Evolutionary conservation across 192 early-diverging fungal genomes (phyloP).

Genomic region (Backusella tarrabulga): DNA sequence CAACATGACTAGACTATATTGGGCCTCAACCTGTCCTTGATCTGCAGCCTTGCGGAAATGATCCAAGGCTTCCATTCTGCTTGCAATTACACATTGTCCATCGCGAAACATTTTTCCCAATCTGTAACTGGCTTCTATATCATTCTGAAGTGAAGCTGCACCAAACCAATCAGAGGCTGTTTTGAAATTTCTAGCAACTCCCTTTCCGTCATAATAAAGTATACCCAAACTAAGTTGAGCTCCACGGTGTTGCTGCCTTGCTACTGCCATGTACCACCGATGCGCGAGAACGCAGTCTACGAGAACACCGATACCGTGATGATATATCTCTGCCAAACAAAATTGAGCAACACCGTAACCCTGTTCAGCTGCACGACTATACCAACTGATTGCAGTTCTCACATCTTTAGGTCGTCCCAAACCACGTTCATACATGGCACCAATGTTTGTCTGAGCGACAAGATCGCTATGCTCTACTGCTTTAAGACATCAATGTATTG

Average conservation of each 20-base stretch:
- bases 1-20: neutral
- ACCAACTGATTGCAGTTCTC: neutral
- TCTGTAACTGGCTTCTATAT: slow-evolving; percentile 11
- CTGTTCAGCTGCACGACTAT: neutral
- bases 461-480: neutral
- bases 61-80: slow-evolving; percentile 16
- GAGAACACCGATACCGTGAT: neutral
- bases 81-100: slow-evolving; percentile 19
- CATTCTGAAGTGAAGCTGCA: slow-evolving; percentile 31
- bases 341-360: neutral
- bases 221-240: slow-evolving; percentile 17
- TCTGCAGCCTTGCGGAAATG: slow-evolving; percentile 32
- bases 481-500: slow-evolving; percentile 2
- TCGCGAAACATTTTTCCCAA: slow-evolving; percentile 25
- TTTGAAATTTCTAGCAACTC: slow-evolving; percentile 8
- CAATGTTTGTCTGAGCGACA: neutral
- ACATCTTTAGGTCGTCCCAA: neutral
- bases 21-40: neutral
- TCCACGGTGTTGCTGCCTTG: neutral
- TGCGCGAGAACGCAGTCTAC: neutral
- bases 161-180: slow-evolving; percentile 32
- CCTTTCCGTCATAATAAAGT: slow-evolving; percentile 27
- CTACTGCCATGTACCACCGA: neutral
- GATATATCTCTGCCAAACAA: neutral
- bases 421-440: neutral